Conservation (phyloP, 208 protist genomes). For the Leishmania lainsoni region DNA sequence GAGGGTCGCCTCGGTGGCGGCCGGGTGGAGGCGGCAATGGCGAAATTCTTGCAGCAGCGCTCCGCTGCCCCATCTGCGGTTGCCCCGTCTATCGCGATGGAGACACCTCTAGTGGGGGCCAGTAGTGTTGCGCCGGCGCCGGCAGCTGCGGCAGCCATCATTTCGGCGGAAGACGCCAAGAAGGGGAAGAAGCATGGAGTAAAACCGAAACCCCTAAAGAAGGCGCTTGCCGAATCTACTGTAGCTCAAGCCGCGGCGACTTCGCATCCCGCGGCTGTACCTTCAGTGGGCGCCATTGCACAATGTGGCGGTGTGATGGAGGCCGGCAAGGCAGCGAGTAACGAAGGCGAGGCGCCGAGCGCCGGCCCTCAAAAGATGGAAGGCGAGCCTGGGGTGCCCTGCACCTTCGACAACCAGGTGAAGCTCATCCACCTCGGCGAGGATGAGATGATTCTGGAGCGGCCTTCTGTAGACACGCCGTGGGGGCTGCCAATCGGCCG, state of each 20-base stretch:
- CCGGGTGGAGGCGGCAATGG: not conserved
- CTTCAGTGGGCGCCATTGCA: not conserved
- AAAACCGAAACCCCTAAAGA: not conserved
- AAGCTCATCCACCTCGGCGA: slow-evolving; percentile 40
- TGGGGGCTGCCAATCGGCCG: slow-evolving; percentile 57
- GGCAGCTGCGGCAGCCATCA: not conserved
- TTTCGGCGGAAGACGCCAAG: not conserved
- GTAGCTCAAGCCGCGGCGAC: not conserved
- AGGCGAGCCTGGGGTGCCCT: slow-evolving; percentile 9
- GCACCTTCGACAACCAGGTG: slow-evolving; percentile 58
- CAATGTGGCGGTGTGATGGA: not conserved
- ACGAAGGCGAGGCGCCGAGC: not conserved
- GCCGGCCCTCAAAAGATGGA: not conserved
- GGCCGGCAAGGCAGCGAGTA: not conserved
- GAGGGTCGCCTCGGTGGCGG: too few species aligned
- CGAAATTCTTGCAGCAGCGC: not conserved
- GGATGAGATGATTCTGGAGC: slow-evolving; percentile 59
- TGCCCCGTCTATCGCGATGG: slow-evolving; percentile 2
- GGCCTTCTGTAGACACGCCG: slow-evolving; percentile 37
- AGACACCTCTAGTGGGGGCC: slow-evolving; percentile 19
- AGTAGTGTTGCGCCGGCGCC: not conserved
- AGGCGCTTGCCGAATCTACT: not conserved
- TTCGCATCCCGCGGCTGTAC: not conserved
- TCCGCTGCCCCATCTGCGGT: not conserved
- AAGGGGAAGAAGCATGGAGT: not conserved